These are phyloP conservation scores for Setaria italica DNA, from an alignment of 202 grass and related monocot species.

Conservation along the genomic window DNA sequence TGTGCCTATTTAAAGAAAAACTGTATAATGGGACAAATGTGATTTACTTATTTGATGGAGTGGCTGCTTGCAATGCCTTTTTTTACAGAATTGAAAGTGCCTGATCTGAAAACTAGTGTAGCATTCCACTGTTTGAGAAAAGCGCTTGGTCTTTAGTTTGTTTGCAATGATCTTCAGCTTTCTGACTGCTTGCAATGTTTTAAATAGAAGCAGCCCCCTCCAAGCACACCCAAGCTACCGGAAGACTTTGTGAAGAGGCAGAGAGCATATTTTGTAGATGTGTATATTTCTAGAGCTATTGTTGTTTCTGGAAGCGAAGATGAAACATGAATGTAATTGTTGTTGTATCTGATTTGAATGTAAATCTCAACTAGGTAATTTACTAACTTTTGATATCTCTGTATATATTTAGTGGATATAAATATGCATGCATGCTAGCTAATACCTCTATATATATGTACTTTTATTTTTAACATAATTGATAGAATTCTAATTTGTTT, in stretches of 20 bases:
- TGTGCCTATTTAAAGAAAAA: neutral
- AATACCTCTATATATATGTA: no score
- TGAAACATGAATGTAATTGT: no score
- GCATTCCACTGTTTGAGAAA: neutral
- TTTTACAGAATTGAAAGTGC: neutral
- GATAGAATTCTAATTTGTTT: no score
- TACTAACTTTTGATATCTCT: no score
- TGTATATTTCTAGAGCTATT: neutral
- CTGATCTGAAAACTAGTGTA: neutral
- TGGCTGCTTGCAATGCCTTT: neutral
- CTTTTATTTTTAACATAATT: no score
- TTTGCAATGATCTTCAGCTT: neutral
- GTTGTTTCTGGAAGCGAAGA: no score
- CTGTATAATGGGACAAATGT: neutral
- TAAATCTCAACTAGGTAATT: no score
- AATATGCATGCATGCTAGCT: no score
- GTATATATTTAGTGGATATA: no score
- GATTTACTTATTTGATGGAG: neutral
- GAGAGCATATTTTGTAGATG: slow-evolving; percentile 51
- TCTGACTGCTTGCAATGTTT: slow-evolving; percentile 20
- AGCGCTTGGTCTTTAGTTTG: neutral
- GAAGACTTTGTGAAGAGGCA: slow-evolving; percentile 57
- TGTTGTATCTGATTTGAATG: no score
- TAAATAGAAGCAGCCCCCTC: slow-evolving; percentile 33
- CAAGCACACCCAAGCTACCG: slow-evolving; percentile 43